Evolutionary conservation across 805 yeast species (phyloP), one percentile per base, ranked within the genome.

Genomic region (Candida maesae): DNA sequence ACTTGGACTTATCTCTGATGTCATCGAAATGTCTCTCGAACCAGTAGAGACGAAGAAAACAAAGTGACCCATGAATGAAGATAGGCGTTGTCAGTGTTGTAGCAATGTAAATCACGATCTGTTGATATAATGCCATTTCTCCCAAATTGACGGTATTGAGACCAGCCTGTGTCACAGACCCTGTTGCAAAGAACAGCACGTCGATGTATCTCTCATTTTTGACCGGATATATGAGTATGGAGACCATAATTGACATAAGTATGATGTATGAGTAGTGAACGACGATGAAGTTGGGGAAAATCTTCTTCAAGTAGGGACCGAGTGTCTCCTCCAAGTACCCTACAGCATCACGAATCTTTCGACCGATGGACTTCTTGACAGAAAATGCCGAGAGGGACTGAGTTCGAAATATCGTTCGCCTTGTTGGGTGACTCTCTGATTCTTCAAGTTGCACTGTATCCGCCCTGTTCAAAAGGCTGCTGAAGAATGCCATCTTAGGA

Each of bases 161-260:
- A 1, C 99, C 99, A 0, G 96, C 95, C 58, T 91, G 96, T 2
- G 98, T 88, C 2, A 82, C 65, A 0, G 93, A 79, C 10, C 95
- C 91, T 10, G 81, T 67, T 0, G 89, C 74, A 41, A 86, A 66
- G 60, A 91, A 86, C 25, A 93, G 64, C 2, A 84, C 78, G 65
- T 93, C 98, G 33, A 86, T 81, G 59, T 91, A 93, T 8, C 55
- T 39, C 17, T 67, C 64, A 55, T 83, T 81, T 40, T 70, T 72
- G n/a, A 73, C 72, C 0, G 96, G 96, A 53, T 81, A 91, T 29
- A 93, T 61, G 39, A 91, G 54, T 25, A 90, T 73, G 0, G 97
- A 87, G 1, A 85, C 78, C 1, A 89, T 28, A 3, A 93, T 67
- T 1, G 76, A 61, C 72, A 77, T 65, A 16, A 63, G 35, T 0